Base-by-base conservation (phyloP, 306 rosid genomes). In the Albizia julibrissin region DNA sequence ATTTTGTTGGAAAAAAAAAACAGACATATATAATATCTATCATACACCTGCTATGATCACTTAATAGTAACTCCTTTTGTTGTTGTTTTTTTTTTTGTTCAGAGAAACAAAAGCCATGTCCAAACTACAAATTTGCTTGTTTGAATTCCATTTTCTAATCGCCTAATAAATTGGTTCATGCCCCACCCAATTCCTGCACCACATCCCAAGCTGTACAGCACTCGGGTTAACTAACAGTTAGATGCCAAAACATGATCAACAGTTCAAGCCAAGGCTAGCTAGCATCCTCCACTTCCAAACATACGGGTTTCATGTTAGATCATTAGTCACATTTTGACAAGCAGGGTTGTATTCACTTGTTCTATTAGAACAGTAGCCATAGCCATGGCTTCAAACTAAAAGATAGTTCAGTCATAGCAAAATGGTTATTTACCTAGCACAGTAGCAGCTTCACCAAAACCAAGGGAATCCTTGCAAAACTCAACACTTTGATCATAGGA, bases 401-500 rank as follows among this genome's bases (percentile, higher is more conserved):
- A 18, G 18, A 72, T 27, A 29, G 49, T 27, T 26, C 16, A 26
- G 12, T 58, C 9, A 15, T 1, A 26, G 15, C 39, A 49, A 33
- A 39, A 59, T 46, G 26, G 59, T 21, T 42, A 11, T 21, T 86
- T 87, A 92, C 99, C 92, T 64, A 95, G 4, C 31, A 95, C 86
- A 31, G 99, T 95, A 54, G 97, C 24, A 70, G 76, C 89, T 95
- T 95, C 99, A 74, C 99, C 90, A 13, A 91, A 88, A 76, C 99
- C 99, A 78, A 91, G 82, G 34, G 84, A 49, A 88, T 95, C 99
- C 94, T 85, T 93, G 94, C 86, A 95, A 75, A 93, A 91, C 82
- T 95, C 99, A 70, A 92, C 97, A 88, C 97, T 76, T 84, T 95
- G 99, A 79, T 95, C 99, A 79, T 95, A 95, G 29, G 99, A 95